Conservation (phyloP, 148 eudicot species). For the Rhododendron williamsianum region DNA sequence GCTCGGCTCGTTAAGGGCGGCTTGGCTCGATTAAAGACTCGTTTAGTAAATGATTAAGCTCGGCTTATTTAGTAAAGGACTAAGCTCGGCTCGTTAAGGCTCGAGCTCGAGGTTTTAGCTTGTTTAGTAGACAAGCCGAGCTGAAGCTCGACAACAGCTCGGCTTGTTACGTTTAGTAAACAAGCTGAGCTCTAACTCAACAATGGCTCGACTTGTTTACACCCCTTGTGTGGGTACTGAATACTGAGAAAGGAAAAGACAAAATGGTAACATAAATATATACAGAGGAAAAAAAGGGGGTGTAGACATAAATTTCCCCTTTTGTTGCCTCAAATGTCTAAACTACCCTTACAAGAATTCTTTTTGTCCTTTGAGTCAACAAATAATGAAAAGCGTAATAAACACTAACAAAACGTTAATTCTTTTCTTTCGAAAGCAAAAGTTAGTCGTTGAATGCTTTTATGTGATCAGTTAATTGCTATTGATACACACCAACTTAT, state of each 20-base stretch:
- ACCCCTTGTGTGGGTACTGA: too few species aligned
- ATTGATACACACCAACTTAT: neutral
- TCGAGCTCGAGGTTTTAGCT: too few species aligned
- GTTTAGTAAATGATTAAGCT: too few species aligned
- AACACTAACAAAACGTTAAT: neutral
- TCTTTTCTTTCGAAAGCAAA: neutral
- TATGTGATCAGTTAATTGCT: neutral
- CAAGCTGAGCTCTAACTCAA: too few species aligned
- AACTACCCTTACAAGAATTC: neutral
- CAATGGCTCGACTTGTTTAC: too few species aligned
- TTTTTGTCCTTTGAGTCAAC: neutral
- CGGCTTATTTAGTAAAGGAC: too few species aligned
- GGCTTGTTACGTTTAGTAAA: too few species aligned
- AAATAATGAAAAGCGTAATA: neutral
- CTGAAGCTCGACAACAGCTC: too few species aligned
- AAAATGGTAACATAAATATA: neutral
- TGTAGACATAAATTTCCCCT: neutral
- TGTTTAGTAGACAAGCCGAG: too few species aligned
- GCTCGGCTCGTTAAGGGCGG: too few species aligned
- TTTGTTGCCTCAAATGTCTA: neutral
- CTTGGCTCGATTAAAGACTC: too few species aligned
- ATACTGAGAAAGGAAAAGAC: neutral
- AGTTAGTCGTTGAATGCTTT: neutral
- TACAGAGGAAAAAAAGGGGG: neutral
- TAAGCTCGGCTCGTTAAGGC: too few species aligned